Conservation (phyloP, 202 grass and related monocot genomes). For the Alloteropsis angusta region DNA sequence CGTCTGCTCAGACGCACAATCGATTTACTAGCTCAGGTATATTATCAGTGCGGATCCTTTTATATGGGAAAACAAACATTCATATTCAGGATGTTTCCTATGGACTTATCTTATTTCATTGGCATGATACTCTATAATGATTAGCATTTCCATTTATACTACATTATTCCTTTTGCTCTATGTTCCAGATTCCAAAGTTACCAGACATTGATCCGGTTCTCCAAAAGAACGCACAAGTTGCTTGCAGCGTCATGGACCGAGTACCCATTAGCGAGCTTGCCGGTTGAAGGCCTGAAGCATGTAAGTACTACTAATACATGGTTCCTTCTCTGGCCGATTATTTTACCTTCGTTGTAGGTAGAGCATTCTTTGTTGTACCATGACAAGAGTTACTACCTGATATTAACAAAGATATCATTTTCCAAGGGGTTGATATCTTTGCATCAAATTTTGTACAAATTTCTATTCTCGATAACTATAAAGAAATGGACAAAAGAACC, state of each 20-base stretch:
- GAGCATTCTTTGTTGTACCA: conserved; percentile 33
- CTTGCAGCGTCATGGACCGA: conserved; percentile 78
- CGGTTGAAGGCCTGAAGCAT: conserved; percentile 44
- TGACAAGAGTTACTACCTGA: neutral
- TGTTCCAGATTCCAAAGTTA: conserved; percentile 90
- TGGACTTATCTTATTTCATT: neutral
- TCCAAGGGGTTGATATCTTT: neutral
- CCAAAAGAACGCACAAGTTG: conserved; percentile 67
- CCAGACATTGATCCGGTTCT: conserved; percentile 81
- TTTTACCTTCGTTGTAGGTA: conserved; percentile 34
- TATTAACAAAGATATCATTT: neutral
- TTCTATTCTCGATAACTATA: neutral
- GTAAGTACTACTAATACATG: conserved; percentile 8
- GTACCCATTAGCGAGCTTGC: conserved; percentile 79
- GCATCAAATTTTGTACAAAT: conserved; percentile 20
- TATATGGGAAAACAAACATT: neutral
- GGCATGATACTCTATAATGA: neutral
- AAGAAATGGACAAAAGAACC: conserved; percentile 33
- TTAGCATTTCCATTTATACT: conserved; percentile 8
- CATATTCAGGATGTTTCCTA: conserved; percentile 1
- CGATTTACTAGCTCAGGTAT: conserved; percentile 86
- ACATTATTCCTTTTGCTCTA: neutral
- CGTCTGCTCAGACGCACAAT: conserved; percentile 81
- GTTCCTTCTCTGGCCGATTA: neutral
- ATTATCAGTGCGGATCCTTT: neutral